A percentile compares a stretch with the other conserved stretches of the same genome.
Conservation (phyloP, 2,329 filamentous ascomycete species). For the Apiospora marii region DNA sequence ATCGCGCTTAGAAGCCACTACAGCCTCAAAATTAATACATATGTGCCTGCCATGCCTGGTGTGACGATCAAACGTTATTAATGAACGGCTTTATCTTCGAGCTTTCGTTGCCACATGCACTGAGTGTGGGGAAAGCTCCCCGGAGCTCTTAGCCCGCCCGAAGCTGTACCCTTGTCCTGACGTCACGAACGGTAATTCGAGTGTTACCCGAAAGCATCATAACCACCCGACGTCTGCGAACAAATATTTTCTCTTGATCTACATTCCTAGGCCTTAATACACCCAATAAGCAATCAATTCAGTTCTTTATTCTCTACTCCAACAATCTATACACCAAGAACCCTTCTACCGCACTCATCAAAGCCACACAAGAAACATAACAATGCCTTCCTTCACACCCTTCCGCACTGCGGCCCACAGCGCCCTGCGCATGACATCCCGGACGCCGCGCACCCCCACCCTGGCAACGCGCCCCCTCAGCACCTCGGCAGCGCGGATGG, state of each 20-base stretch:
- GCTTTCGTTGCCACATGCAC: background rate
- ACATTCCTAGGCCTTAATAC: background rate
- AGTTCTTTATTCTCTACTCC: background rate
- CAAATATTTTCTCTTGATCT: background rate
- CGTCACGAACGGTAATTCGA: constrained; percentile 14
- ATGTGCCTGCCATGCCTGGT: no score
- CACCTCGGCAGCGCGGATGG: constrained; percentile 26
- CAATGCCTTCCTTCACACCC: constrained; percentile 33
- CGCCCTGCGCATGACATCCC: constrained; percentile 26
- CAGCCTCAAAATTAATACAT: background rate
- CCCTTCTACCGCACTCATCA: background rate
- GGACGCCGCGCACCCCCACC: background rate
- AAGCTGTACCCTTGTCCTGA: constrained; percentile 22
- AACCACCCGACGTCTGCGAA: background rate
- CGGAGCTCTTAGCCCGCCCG: constrained; percentile 15
- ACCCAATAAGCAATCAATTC: background rate
- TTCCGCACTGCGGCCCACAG: constrained; percentile 33
- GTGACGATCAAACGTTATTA: background rate
- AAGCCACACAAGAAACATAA: background rate
- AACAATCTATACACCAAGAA: background rate
- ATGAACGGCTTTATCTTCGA: background rate
- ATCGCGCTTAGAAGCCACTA: background rate
- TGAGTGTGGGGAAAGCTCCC: constrained; percentile 4
- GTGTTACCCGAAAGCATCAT: background rate
- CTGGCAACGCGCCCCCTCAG: background rate